Conservation (phyloP, 345 rosid genomes). For the Eucalyptus tenuipes region DNA sequence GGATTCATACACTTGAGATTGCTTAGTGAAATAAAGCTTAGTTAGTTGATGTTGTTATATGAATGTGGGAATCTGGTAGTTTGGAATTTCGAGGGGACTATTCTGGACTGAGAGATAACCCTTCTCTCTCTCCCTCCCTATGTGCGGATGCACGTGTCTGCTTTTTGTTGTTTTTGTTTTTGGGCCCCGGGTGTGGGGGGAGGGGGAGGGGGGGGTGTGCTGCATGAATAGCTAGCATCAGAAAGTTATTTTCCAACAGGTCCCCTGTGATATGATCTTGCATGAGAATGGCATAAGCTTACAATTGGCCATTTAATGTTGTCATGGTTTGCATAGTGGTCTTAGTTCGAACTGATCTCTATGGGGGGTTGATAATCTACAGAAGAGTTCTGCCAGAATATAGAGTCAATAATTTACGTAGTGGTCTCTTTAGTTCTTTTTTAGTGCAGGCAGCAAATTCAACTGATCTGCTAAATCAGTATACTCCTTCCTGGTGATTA, state of each 20-base stretch:
- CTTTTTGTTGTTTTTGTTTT: not conserved
- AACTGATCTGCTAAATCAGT: not conserved
- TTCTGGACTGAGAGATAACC: not conserved
- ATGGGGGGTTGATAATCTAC: not conserved
- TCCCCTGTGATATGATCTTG: not conserved
- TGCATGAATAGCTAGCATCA: not conserved
- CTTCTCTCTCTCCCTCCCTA: not conserved
- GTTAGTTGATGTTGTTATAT: not conserved
- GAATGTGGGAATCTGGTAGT: not conserved
- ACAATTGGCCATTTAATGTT: not conserved
- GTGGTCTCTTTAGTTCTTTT: not conserved
- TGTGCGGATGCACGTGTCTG: accelerated
- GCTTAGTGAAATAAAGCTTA: not conserved
- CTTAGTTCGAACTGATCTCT: not conserved
- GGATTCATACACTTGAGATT: not conserved
- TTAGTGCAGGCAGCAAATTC: not conserved
- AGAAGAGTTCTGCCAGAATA: not conserved
- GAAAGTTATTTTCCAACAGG: not conserved
- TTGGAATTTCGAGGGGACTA: not conserved
- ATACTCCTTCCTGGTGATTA: not conserved
- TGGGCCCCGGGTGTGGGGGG: not conserved
- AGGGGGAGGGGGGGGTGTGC: not conserved
- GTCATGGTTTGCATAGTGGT: not conserved
- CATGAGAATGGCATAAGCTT: not conserved
- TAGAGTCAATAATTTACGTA: not conserved